phyloP scores from a whole-genome alignment of 305 asterid species.

The Fraxinus albicans region DNA sequence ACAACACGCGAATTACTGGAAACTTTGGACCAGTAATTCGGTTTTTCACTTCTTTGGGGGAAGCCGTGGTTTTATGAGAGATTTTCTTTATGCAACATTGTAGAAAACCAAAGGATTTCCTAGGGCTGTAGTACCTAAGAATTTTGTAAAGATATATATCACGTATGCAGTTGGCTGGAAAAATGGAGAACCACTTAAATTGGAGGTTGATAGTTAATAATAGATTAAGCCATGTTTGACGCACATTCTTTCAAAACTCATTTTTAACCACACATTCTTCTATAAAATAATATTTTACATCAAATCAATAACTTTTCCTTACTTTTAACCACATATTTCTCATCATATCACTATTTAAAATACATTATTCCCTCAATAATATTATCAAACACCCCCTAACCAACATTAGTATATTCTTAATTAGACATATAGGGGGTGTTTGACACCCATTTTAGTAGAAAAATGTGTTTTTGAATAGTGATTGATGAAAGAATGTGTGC shows the following conservation, averaged over 20 bases:
- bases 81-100: background rate
- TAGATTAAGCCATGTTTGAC: background rate
- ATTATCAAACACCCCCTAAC: too few relatives aligned
- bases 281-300: too few relatives aligned
- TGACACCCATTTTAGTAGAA: too few relatives aligned
- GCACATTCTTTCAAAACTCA: too few relatives aligned
- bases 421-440: background rate
- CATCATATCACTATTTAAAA: too few relatives aligned
- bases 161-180: constrained; percentile 12
- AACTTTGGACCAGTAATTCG: constrained; percentile 30
- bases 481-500: too few relatives aligned
- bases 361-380: too few relatives aligned
- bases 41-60: background rate
- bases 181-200: constrained; percentile 17
- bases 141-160: background rate
- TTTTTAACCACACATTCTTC: too few relatives aligned
- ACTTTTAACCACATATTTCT: too few relatives aligned
- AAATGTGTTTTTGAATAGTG: too few relatives aligned
- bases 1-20: constrained; percentile 32
- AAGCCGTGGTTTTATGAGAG: background rate
- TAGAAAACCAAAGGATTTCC: background rate
- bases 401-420: background rate
- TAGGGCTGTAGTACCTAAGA: background rate
- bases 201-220: background rate
- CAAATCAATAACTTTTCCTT: too few relatives aligned